A percentile compares a stretch with the other conserved stretches of the same genome.
Conservation (phyloP, 179 eudicot species). For the Drosera spatulata region DNA sequence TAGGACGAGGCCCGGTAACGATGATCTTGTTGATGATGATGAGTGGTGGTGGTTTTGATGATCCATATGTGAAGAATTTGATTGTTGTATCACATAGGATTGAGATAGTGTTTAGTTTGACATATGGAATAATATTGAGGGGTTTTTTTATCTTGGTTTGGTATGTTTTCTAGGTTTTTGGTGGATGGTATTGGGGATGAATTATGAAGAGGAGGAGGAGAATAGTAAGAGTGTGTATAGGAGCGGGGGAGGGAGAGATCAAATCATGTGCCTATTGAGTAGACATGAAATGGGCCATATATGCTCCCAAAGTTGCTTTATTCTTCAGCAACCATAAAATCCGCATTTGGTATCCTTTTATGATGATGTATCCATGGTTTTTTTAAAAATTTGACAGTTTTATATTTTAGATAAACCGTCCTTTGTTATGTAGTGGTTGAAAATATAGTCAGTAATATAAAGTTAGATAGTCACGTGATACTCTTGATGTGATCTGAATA, state of each 20-base stretch:
- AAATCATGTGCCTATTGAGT: conserved; percentile 1
- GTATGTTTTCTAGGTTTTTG: not conserved
- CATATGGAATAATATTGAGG: not conserved
- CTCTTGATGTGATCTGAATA: too few species aligned
- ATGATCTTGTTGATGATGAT: conserved; percentile 1
- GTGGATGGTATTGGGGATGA: not conserved
- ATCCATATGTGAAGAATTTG: not conserved
- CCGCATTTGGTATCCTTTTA: too few species aligned
- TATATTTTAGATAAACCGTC: too few species aligned
- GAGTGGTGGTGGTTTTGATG: not conserved
- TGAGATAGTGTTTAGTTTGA: not conserved
- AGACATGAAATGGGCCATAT: not conserved
- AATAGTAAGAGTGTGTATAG: not conserved
- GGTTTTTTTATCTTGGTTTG: not conserved
- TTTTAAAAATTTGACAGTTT: too few species aligned
- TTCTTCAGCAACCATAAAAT: too few species aligned
- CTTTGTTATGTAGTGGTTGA: too few species aligned
- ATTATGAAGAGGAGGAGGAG: not conserved
- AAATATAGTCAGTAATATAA: too few species aligned
- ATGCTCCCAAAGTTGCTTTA: too few species aligned
- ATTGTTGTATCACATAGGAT: not conserved
- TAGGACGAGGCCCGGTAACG: not conserved
- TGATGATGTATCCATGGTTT: too few species aligned
- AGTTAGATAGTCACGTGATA: too few species aligned
- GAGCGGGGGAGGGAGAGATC: not conserved